Conservation (phyloP, 2,329 filamentous ascomycete species). For the Didymella pinodella region DNA sequence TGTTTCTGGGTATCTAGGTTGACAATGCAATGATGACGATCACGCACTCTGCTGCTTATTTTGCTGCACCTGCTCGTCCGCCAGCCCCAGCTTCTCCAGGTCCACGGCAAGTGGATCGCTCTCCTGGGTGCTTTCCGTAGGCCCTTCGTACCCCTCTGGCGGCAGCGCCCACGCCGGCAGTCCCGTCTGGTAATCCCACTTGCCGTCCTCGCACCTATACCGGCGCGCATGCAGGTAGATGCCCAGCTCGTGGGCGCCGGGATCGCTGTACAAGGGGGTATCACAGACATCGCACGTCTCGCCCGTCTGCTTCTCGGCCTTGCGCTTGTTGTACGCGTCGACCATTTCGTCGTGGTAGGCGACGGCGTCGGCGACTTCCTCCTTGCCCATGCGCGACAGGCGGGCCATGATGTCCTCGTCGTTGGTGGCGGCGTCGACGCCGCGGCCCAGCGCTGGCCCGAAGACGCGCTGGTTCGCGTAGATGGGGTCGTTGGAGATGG, state of each 20-base stretch:
- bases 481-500: constrained; percentile 96
- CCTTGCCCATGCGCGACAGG: constrained; percentile 89
- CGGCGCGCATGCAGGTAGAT: constrained; percentile 93
- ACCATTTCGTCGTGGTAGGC: constrained; percentile 96
- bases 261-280: constrained; percentile 92
- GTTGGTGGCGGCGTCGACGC: constrained; percentile 72
- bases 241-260: constrained; percentile 85
- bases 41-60: background rate
- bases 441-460: constrained; percentile 76
- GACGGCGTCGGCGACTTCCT: constrained; percentile 87
- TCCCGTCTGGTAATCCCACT: constrained; percentile 86
- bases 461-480: constrained; percentile 96
- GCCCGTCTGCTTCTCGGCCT: constrained; percentile 93
- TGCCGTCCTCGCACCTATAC: constrained; percentile 83
- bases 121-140: constrained; percentile 67
- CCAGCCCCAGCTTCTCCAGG: constrained; percentile 51
- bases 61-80: constrained; percentile 30
- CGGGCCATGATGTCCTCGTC: constrained; percentile 91
- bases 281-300: constrained; percentile 80
- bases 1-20: constrained; percentile 11
- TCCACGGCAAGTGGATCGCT: constrained; percentile 57
- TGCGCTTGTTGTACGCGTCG: constrained; percentile 85
- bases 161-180: constrained; percentile 89
- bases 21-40: too few species aligned
- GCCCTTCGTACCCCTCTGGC: constrained; percentile 74